A percentile compares a stretch with the other conserved stretches of the same genome.
These are phyloP conservation scores for Exophiala dermatitidis DNA, from an alignment of 2,329 filamentous ascomycete species.

Conservation along the genomic window DNA sequence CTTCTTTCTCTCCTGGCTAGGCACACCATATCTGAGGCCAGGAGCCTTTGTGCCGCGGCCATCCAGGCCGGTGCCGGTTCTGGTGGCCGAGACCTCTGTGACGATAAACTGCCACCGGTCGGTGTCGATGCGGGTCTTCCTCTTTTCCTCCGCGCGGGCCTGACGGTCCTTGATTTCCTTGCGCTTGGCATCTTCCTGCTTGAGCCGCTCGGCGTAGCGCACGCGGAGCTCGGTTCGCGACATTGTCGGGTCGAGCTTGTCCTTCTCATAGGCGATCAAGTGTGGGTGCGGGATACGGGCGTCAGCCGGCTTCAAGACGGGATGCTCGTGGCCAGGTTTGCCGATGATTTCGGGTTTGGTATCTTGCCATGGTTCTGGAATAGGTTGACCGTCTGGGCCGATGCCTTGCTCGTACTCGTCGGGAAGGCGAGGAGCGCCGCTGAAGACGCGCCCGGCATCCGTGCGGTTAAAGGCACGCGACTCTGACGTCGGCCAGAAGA, in stretches of 20 bases:
- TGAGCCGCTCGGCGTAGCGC: constrained; percentile 41
- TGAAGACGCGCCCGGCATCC: constrained; percentile 58
- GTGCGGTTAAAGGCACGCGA: constrained; percentile 58
- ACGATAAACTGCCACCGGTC: constrained; percentile 56
- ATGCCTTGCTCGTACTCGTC: constrained; percentile 33
- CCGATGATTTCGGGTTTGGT: constrained; percentile 36
- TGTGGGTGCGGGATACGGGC: constrained; percentile 58
- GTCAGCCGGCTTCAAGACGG: constrained; percentile 54
- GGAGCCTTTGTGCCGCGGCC: constrained; percentile 49
- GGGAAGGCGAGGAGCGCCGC: constrained; percentile 36
- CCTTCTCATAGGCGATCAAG: constrained; percentile 45
- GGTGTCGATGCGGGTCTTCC: constrained; percentile 33
- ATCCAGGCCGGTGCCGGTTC: constrained; percentile 49
- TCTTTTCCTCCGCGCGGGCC: constrained; percentile 35
- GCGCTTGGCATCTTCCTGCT: constrained; percentile 36
- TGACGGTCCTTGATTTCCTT: constrained; percentile 39
- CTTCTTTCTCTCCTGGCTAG: constrained; percentile 56
- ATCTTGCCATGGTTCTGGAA: constrained; percentile 29
- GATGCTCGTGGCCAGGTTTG: constrained; percentile 38
- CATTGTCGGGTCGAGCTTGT: constrained; percentile 33
- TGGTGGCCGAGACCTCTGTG: constrained; percentile 47
- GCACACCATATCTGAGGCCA: constrained; percentile 56
- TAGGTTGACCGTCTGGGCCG: constrained; percentile 26
- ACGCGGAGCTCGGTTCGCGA: constrained; percentile 33
- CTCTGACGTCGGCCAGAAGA: constrained; percentile 59